Base-by-base conservation (phyloP, 2,329 filamentous ascomycete genomes). In the Trichothecium roseum region DNA sequence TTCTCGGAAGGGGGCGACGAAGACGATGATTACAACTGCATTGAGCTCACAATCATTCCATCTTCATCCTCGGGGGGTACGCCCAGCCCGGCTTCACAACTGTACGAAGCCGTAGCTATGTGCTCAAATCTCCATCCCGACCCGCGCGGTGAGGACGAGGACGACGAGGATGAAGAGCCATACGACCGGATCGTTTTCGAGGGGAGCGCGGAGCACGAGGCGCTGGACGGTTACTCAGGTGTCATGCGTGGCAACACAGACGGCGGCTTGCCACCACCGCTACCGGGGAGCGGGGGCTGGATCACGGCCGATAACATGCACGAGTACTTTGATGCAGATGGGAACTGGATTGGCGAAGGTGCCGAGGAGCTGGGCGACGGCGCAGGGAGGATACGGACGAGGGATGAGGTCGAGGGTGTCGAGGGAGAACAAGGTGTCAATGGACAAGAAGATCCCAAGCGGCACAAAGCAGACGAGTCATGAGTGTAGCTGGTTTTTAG, bases 281-380 rank as follows among this genome's bases (percentile, higher is more conserved):
- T 83, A 55, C 81, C 83, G 0, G 82, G 83, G 2, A 84, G 81
- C 34, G 74, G 74, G 0, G 83, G 83, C 0, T 89, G 84, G 84
- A 87, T 96, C 51, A 96, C 89, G 13, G 83, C 84, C 8, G 89
- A 94, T 38, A 96, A 95, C 49, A 79, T 94, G 54, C 68, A 81
- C 43, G 74, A 94, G 46, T 94, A 78, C 51, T 84, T 91, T 56
- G 84, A 91, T 47, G 78, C 72, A 42, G 72, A 87, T 8, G 85
- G 85, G 3, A 87, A 89, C 51, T 89, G 81, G 73, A 81, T 83
- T 43, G 72, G 64, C 1, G 55, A 51, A 2, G 48, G 51, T 8
- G 59, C 51, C 6, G 59, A 52, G 8, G 67, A 65, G 37, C 61
- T 81, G 15, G 79, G 79, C 30, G 77, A 78, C 37, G 78, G 79